Evolutionary conservation across 345 rosid species (phyloP).

Genomic region (Salix udensis): DNA sequence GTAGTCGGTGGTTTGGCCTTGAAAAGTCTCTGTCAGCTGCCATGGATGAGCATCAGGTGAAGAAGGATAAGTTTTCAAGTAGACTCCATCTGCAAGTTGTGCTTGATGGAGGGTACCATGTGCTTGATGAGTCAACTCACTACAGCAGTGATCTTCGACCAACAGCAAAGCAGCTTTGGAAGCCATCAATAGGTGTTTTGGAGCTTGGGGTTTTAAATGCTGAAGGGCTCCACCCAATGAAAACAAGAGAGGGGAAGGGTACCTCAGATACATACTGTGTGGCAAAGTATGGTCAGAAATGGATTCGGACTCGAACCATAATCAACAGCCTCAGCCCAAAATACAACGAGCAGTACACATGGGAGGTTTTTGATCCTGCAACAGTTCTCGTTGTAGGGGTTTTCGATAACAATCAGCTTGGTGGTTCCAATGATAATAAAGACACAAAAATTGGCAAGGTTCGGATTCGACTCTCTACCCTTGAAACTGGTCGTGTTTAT

Average conservation of each 20-base stretch:
- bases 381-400: slow-evolving; percentile 29
- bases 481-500: slow-evolving; percentile 30
- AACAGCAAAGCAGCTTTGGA: slow-evolving; percentile 30
- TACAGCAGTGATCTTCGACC: slow-evolving; percentile 31
- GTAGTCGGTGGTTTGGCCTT: slow-evolving; percentile 24
- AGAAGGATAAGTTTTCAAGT: slow-evolving; percentile 29
- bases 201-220: slow-evolving; percentile 29
- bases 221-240: slow-evolving; percentile 29
- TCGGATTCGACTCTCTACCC: slow-evolving; percentile 33
- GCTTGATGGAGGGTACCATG: slow-evolving; percentile 34
- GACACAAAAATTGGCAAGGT: slow-evolving; percentile 26
- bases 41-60: slow-evolving; percentile 23
- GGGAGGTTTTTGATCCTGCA: slow-evolving; percentile 33
- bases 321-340: slow-evolving; percentile 29
- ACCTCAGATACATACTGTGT: slow-evolving; percentile 32
- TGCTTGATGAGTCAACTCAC: slow-evolving; percentile 30
- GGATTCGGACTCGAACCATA: slow-evolving; percentile 31
- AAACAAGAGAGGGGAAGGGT: slow-evolving; percentile 29
- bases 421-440: slow-evolving; percentile 17
- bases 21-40: slow-evolving; percentile 23
- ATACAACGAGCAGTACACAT: slow-evolving; percentile 30
- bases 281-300: slow-evolving; percentile 29
- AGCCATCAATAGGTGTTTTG: slow-evolving; percentile 29
- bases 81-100: slow-evolving; percentile 21
- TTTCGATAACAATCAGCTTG: slow-evolving; percentile 23